Percentiles rank a stretch among this genome's conserved stretches.
These are phyloP conservation scores for Aspergillus hancockii DNA, from an alignment of 495 filamentous ascomycete species.

Conservation along the genomic window DNA sequence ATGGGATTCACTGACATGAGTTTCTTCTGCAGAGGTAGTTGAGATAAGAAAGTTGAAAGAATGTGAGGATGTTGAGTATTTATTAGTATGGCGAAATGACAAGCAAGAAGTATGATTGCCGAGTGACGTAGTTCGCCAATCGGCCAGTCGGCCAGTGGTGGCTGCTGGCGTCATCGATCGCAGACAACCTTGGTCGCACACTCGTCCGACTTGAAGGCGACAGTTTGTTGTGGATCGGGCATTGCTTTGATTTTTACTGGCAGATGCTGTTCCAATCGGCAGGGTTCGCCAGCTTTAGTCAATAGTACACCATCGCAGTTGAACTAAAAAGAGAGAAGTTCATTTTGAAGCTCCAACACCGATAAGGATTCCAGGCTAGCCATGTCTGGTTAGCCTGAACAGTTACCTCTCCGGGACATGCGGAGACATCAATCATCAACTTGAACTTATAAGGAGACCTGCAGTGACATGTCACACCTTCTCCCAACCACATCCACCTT, in stretches of 20 bases:
- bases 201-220: neutral
- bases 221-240: neutral
- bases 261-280: neutral
- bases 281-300: neutral
- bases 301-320: neutral
- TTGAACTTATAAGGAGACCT: neutral
- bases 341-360: neutral
- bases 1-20: neutral
- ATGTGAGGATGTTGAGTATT: neutral
- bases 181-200: constrained; percentile 8
- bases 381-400: neutral
- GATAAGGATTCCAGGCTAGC: constrained; percentile 2
- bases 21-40: neutral
- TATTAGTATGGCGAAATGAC: constrained; percentile 5
- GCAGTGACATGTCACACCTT: neutral
- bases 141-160: constrained; percentile 8
- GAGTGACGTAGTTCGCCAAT: constrained; percentile 42
- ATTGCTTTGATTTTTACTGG: neutral
- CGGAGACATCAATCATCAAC: constrained; percentile 11
- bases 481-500: neutral
- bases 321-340: neutral
- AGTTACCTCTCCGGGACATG: constrained; percentile 11
- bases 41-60: neutral
- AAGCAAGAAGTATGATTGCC: constrained; percentile 32
- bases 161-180: constrained; percentile 27